Evolutionary conservation across 164 flowering plant species (phyloP), one percentile per base, ranked within the genome.

Genomic region (Platanus orientalis): DNA sequence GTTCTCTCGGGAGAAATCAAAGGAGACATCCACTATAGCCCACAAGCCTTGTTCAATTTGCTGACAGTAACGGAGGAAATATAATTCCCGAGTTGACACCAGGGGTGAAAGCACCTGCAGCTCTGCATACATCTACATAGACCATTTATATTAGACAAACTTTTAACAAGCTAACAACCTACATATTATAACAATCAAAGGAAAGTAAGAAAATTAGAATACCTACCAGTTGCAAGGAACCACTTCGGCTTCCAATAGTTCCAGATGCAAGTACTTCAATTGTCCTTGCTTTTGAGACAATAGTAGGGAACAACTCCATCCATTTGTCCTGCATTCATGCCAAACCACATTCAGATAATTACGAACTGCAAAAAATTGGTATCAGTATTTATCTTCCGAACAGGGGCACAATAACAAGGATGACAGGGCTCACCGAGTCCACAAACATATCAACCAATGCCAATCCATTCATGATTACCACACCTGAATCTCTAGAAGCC

Each of bases 21-120:
- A 58, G 13, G 98, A 90, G 16, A 91, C 79, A 66, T 94, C 97
- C 16, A 76, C 93, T 64, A 94, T 85, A 13, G 83, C 93, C 98
- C 98, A 94, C 28, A 75, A 20, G 29, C 89, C 89, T 58, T 80
- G 92, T 21, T 71, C 78, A 3, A 80, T 88, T 66, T 89, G 88
- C 79, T 83, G 88, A 78, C 93, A 84, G 71, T 74, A 89, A 6
- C 97, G 86, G n/a, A 94, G 80, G 66, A 94, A 86, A 66, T 78
- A 83, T 58, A 84, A 76, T 51, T 78, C 81, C 36, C 97, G 83
- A 11, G 77, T 61, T 0, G 95, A 82, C 0, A 89, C 90, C 53
- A 91, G 24, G 6, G 97, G 92, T 1, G 97, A 86, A 34, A 81
- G 84, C 50, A 84, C 76, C 72, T 87, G 93, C 61, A 87, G 62